phyloP scores from a whole-genome alignment of 768 basidiomycete species.

The Xerocomus brunneocitrinus region DNA sequence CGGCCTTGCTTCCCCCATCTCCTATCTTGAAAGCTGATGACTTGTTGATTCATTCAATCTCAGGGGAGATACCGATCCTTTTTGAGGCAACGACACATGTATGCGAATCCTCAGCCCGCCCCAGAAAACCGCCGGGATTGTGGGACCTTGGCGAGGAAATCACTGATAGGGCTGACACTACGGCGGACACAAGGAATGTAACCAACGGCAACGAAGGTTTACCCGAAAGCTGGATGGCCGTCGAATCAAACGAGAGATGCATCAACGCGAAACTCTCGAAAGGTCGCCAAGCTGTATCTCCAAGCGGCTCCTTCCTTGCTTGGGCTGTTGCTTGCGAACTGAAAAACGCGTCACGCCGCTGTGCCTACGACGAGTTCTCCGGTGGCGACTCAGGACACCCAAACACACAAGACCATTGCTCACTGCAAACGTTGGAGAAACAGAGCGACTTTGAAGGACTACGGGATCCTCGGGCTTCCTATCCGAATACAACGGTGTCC shows the following conservation, averaged over 20 bases:
- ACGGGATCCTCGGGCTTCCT: constrained; percentile 16
- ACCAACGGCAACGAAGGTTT: not conserved
- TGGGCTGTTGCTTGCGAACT: not conserved
- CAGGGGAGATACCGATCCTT: constrained; percentile 50
- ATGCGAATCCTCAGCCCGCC: constrained; percentile 5
- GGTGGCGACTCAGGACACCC: not conserved
- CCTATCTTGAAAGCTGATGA: constrained; percentile 41
- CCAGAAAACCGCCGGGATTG: not conserved
- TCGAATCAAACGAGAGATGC: constrained; percentile 2
- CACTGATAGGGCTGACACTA: not conserved
- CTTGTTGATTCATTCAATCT: constrained; percentile 35
- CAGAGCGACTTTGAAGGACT: constrained; percentile 2
- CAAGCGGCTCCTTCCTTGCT: not conserved
- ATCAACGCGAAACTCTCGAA: not conserved
- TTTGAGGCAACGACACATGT: constrained; percentile 28
- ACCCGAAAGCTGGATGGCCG: constrained; percentile 2
- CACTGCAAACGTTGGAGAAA: not conserved
- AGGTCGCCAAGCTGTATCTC: not conserved
- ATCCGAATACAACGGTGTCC: constrained; percentile 11
- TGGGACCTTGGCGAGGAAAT: constrained; percentile 5
- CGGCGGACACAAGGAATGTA: not conserved
- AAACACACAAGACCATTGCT: not conserved
- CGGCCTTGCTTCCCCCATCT: constrained; percentile 39
- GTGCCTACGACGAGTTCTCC: not conserved
- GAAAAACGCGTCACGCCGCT: not conserved